Percentiles rank a stretch among this genome's conserved stretches.
Conservation (phyloP, 2,329 filamentous ascomycete species). For the Pseudogymnoascus destructans region DNA sequence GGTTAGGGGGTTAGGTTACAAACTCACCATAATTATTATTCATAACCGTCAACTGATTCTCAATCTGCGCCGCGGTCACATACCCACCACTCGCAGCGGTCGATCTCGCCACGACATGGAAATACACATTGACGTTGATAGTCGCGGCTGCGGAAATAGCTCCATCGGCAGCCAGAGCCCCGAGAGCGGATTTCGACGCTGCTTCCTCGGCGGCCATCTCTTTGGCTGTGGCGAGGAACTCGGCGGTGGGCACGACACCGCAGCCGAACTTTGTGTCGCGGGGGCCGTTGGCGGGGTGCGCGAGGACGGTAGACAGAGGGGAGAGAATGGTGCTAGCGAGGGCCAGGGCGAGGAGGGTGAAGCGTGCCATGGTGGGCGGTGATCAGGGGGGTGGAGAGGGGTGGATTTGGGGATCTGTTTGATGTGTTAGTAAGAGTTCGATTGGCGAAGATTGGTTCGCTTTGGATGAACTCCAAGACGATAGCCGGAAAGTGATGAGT, state of each 20-base stretch:
- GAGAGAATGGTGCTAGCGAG: slow-evolving; percentile 11
- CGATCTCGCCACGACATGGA: slow-evolving; percentile 25
- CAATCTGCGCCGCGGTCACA: slow-evolving; percentile 18
- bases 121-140: slow-evolving; percentile 24
- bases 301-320: slow-evolving; percentile 11
- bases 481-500: background rate
- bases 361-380: slow-evolving; percentile 11
- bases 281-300: slow-evolving; percentile 13
- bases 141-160: slow-evolving; percentile 14
- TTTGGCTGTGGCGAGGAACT: slow-evolving; percentile 15
- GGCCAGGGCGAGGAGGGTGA: slow-evolving; percentile 15
- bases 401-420: background rate
- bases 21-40: slow-evolving; percentile 14
- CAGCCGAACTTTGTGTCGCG: slow-evolving; percentile 13
- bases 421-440: background rate
- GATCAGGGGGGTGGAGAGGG: background rate
- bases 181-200: slow-evolving; percentile 8
- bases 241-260: slow-evolving; percentile 15
- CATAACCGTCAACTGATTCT: slow-evolving; percentile 19
- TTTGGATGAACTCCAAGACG: background rate
- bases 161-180: background rate
- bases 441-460: background rate
- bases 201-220: slow-evolving; percentile 14
- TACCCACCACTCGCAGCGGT: slow-evolving; percentile 19
- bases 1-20: background rate